Conservation (phyloP, 805 yeast species). For the Suhomyces sp. region DNA sequence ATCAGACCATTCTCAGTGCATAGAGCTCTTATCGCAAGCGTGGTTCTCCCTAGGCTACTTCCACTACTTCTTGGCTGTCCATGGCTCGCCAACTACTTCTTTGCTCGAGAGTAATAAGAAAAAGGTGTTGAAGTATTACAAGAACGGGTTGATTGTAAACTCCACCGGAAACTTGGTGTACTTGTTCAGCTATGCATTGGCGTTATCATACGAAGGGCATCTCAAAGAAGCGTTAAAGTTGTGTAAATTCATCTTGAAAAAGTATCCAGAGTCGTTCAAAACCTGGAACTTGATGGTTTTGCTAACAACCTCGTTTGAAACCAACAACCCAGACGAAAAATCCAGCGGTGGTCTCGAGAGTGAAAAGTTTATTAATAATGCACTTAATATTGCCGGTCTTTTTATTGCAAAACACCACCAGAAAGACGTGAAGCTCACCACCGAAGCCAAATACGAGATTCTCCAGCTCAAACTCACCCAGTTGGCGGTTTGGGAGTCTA, state of each 20-base stretch:
- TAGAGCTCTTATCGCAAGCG: slow-evolving; percentile 29
- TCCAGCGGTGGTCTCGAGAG: slow-evolving; percentile 36
- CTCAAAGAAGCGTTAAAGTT: slow-evolving; percentile 43
- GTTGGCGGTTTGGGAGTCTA: slow-evolving; percentile 61
- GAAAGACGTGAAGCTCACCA: slow-evolving; percentile 20
- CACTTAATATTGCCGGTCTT: slow-evolving; percentile 42
- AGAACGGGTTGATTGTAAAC: slow-evolving; percentile 35
- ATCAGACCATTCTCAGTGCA: slow-evolving; percentile 24
- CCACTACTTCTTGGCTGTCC: slow-evolving; percentile 25
- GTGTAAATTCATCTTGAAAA: slow-evolving; percentile 47
- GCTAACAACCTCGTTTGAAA: slow-evolving; percentile 60
- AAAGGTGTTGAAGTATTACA: slow-evolving; percentile 24
- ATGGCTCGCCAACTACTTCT: slow-evolving; percentile 21
- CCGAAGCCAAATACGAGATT: slow-evolving; percentile 44
- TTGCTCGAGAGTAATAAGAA: slow-evolving; percentile 14
- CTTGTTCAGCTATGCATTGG: slow-evolving; percentile 47
- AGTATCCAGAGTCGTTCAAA: slow-evolving; percentile 53
- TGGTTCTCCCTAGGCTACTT: slow-evolving; percentile 38
- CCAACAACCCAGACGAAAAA: slow-evolving; percentile 24
- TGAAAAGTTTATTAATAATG: slow-evolving; percentile 54
- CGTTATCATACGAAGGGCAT: slow-evolving; percentile 43
- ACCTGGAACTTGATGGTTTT: slow-evolving; percentile 68
- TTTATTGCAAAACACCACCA: slow-evolving; percentile 28
- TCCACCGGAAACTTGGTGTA: slow-evolving; percentile 28
- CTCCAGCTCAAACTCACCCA: slow-evolving; percentile 74